Evolutionary conservation across 306 rosid species (phyloP).

Genomic region (Geum urbanum): DNA sequence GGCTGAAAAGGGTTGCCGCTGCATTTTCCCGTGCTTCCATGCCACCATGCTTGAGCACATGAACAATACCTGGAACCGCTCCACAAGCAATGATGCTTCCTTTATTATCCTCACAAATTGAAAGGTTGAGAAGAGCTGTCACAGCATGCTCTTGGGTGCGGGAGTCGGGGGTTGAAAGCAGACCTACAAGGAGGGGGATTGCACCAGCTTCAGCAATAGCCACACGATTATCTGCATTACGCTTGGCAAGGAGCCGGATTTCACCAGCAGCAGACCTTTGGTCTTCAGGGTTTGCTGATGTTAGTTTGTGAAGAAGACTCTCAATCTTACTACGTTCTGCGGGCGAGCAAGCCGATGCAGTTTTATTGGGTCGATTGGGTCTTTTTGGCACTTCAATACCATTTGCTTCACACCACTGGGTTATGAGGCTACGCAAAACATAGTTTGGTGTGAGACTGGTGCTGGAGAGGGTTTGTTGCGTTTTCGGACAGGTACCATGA

Average conservation of each 20-base stretch:
- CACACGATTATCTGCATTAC: constrained; percentile 92
- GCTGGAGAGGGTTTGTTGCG: constrained; percentile 72
- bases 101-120: constrained; percentile 87
- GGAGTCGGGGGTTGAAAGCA: constrained; percentile 71
- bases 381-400: constrained; percentile 92
- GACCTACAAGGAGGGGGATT: constrained; percentile 78
- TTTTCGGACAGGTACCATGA: constrained; percentile 90
- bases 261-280: constrained; percentile 89
- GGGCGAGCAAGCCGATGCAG: constrained; percentile 63
- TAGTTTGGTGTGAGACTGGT: constrained; percentile 86
- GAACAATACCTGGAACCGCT: constrained; percentile 92
- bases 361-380: constrained; percentile 55
- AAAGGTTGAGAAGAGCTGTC: constrained; percentile 94
- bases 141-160: constrained; percentile 98
- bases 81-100: constrained; percentile 76
- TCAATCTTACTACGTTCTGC: constrained; percentile 75
- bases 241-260: constrained; percentile 96
- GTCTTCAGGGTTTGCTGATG: constrained; percentile 64
- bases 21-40: constrained; percentile 99
- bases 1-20: constrained; percentile 98
- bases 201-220: constrained; percentile 99
- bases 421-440: constrained; percentile 86
- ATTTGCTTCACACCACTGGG: constrained; percentile 97
- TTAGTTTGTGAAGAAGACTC: constrained; percentile 61
- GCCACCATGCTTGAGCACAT: constrained; percentile 86